Base-by-base conservation (phyloP, 2,329 filamentous ascomycete genomes). In the Neoarthrinium moseri region DNA sequence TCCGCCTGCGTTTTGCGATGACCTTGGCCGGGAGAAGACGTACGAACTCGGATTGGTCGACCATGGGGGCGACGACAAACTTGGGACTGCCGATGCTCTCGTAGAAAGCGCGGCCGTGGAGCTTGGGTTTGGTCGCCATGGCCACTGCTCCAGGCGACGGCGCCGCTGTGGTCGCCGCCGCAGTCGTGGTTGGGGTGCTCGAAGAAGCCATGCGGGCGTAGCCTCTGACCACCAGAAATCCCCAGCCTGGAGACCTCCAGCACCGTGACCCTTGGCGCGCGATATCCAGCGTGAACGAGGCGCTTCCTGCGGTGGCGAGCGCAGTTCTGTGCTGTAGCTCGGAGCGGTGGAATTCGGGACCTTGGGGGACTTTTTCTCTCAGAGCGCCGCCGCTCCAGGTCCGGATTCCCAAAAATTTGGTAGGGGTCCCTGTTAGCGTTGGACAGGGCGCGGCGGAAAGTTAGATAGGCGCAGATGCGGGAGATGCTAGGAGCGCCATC, bases 41-140 rank as follows among this genome's bases (percentile, higher is more conserved):
- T 74, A 96, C 91, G 73, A 97, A 96, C 73, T 99, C 94, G 24
- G 91, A 96, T 67, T 96, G 89, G 62, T 99, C 92, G 18, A 99
- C 94, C 94, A 99, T 99, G 27, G 94, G 94, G 26, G 94, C 94
- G 45, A 99, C 79, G 23, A 99, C 82, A 54, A 87, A 85, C 69
- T 89, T 96, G 2, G 94, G 94, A 49, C 87, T 91, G 18, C 94
- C 94, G 51, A 99, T 87, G 62, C 89, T 95, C 71, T 96, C 84
- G 62, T 97, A 99, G 65, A 99, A 97, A 11, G 87, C 88, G 47
- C 94, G 77, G 1, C 94, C 94, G 57, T 87, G 82, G 18, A 95
- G 72, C 65, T 92, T 95, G 20, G 56, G 37, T 45, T 61, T 65
- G 21, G 57, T 54, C 37, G 60, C 51, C 22, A 53, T 49, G 15